phyloP scores from a whole-genome alignment of 2,329 filamentous ascomycete genomes.

The Cercospora citrullina region DNA sequence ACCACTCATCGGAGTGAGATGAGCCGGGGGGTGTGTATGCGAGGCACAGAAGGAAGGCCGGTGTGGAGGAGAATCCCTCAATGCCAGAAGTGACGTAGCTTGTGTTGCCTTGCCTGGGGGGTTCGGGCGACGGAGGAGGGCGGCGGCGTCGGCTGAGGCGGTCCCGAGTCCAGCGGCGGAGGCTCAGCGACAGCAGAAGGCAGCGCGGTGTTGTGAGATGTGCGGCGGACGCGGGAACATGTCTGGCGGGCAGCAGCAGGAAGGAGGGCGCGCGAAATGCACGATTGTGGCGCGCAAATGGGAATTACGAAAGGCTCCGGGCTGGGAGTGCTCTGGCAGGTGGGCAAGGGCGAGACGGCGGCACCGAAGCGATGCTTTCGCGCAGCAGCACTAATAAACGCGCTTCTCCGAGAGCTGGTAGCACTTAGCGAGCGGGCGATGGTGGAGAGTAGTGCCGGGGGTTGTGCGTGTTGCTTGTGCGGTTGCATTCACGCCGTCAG shows the following conservation, averaged over 20 bases:
- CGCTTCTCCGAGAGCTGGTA: neutral
- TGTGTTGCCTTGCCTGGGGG: neutral
- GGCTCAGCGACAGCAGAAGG: neutral
- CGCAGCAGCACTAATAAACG: neutral
- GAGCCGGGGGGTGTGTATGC: conserved; percentile 3
- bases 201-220: neutral
- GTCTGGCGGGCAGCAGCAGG: neutral
- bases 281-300: conserved; percentile 1
- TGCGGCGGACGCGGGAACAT: neutral
- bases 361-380: conserved; percentile 7
- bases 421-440: neutral
- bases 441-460: neutral
- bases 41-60: neutral
- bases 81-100: conserved; percentile 14
- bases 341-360: neutral
- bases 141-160: neutral
- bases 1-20: conserved; percentile 18
- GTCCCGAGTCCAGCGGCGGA: neutral
- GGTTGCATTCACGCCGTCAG: neutral
- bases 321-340: neutral
- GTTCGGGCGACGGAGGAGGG: neutral
- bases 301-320: neutral
- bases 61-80: neutral
- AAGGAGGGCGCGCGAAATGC: neutral
- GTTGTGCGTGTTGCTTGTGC: neutral